Percentiles rank a stretch among this genome's conserved stretches.
These are phyloP conservation scores for Hypoxylon sp. DNA, from an alignment of 2,329 filamentous ascomycete genomes.

Conservation along the genomic window DNA sequence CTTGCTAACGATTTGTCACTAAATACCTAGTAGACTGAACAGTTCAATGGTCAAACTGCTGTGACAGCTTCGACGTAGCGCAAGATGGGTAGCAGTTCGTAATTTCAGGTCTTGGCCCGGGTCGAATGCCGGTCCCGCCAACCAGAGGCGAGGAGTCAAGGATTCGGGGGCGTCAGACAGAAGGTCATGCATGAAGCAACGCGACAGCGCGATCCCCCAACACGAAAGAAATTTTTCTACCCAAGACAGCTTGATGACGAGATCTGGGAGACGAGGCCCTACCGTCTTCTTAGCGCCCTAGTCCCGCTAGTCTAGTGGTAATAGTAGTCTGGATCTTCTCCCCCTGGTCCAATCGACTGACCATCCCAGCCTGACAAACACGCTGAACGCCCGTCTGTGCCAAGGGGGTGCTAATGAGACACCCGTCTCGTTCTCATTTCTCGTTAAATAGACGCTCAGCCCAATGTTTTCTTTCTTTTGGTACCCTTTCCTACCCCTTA, in stretches of 20 bases:
- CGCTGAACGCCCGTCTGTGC: too few relatives aligned
- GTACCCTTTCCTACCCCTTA: constrained; percentile 19
- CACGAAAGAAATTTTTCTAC: constrained; percentile 37
- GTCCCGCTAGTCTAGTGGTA: too few relatives aligned
- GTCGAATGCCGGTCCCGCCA: constrained; percentile 17
- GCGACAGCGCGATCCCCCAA: constrained; percentile 28
- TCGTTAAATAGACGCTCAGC: constrained; percentile 31
- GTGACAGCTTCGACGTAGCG: constrained; percentile 8
- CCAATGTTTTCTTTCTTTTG: constrained; percentile 27
- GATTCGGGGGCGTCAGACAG: constrained; percentile 23
- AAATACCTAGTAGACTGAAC: not conserved
- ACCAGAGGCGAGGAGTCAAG: constrained; percentile 23
- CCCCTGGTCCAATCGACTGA: constrained; percentile 18
- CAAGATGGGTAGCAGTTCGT: constrained; percentile 29
- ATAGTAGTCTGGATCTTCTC: constrained; percentile 17
- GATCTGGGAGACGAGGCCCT: constrained; percentile 25
- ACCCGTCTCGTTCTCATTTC: constrained; percentile 33
- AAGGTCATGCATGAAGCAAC: constrained; percentile 31
- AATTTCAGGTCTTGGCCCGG: constrained; percentile 31
- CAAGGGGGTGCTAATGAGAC: constrained; percentile 31
- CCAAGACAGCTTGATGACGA: constrained; percentile 31
- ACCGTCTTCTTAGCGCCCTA: constrained; percentile 29
- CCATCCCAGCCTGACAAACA: constrained; percentile 27
- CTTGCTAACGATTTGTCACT: not conserved
- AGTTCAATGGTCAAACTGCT: constrained; percentile 3